Evolutionary conservation across 371 early-diverging fungal genomes (phyloP), one percentile per base, ranked within the genome.

Genomic region (Rhizomucor pusillus): DNA sequence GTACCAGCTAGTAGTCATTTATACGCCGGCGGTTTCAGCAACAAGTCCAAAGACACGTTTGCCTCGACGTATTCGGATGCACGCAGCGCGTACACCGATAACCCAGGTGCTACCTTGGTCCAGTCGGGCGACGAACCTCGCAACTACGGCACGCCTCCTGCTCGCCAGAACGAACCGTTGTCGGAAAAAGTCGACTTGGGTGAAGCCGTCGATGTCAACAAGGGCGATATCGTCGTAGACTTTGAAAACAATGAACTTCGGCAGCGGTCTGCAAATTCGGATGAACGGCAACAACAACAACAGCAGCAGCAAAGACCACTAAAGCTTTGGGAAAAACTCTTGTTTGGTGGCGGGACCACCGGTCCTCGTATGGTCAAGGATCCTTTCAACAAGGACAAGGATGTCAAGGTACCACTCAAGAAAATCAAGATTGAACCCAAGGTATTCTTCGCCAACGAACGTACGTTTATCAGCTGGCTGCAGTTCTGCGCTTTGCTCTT

Each of bases 391-490:
- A 61, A 63, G 22, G 25, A 24, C 48, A 53, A 59, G 43, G 47
- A 40, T 33, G 41, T 54, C 12, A 14, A 14, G 14, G 57, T 67
- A 37, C 60, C 67, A 14, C 84, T 87, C 2, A 81, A 90, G 2
- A 90, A 93, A 9, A 89, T 93, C 46, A 87, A 97, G 20, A 88
- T 99, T 1, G 99, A 99, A 63, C 99, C 99, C 50, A 99, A 99
- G 75, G 98, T 98, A 19, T 99, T 90, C 73, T 99, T 99, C 78
- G 99, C 99, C 46, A 99, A 99, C 66, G 99, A 99, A 79, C 85
- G 99, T 53, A 99, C 99, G 2, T 99, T 99, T 76, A 79, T 99
- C 43, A 85, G 93, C 14, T 91, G 92, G 92, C 76, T 91, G 35
- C 85, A 90, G 69, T 90, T 91, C 65, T 77, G 89, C 33, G 85